These are phyloP conservation scores for Diaporthe australafricana DNA, from an alignment of 2,329 filamentous ascomycete genomes.

Conservation along the genomic window DNA sequence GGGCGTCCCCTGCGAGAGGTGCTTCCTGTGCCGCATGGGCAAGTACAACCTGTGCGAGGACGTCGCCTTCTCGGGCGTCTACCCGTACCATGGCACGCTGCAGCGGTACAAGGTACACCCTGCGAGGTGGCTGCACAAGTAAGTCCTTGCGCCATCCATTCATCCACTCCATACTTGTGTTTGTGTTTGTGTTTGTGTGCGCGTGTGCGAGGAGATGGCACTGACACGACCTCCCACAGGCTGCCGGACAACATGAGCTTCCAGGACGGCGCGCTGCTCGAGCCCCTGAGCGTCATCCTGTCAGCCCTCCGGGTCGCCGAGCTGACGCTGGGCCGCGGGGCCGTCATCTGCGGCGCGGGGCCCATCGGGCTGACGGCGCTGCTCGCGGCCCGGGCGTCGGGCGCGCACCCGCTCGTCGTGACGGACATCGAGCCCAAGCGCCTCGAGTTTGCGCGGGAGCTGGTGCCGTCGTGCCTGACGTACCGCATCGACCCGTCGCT, in stretches of 20 bases:
- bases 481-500: constrained; percentile 63
- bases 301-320: constrained; percentile 67
- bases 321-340: constrained; percentile 65
- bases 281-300: constrained; percentile 72
- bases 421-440: constrained; percentile 70
- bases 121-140: constrained; percentile 69
- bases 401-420: constrained; percentile 72
- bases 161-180: too few species aligned
- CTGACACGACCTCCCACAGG: constrained; percentile 39
- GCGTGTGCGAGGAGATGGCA: too few species aligned
- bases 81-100: constrained; percentile 70
- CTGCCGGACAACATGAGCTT: constrained; percentile 68
- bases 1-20: constrained; percentile 71
- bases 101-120: constrained; percentile 72
- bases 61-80: constrained; percentile 71
- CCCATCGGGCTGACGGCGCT: constrained; percentile 72
- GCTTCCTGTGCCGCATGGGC: constrained; percentile 69
- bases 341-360: constrained; percentile 71
- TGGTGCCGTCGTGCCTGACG: constrained; percentile 65
- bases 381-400: constrained; percentile 69
- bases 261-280: constrained; percentile 71
- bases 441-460: constrained; percentile 67
- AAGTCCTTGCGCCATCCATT: too few species aligned
- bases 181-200: too few species aligned
- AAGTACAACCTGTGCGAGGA: constrained; percentile 74